Conservation (phyloP, 1,284 basidiomycete species). For the Ceratobasidium sp. region DNA sequence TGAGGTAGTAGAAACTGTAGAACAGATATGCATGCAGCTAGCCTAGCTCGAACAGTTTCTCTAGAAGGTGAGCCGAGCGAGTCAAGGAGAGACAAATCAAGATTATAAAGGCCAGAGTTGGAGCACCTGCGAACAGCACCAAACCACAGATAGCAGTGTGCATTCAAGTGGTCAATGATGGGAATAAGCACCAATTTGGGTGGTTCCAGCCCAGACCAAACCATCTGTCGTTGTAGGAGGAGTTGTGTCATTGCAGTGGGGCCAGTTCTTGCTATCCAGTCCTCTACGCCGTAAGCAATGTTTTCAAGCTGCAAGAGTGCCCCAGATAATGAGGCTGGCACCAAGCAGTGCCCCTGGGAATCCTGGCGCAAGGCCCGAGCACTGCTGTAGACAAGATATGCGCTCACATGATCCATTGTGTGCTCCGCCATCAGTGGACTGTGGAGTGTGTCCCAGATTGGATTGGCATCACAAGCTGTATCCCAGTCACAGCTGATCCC, state of each 20-base stretch:
- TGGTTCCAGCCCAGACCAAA: neutral
- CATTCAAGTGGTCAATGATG: constrained; percentile 1
- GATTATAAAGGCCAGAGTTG: neutral
- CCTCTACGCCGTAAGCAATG: neutral
- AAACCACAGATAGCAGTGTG: constrained; percentile 19
- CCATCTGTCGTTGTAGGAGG: neutral
- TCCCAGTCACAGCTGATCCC: neutral
- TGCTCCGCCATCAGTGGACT: constrained; percentile 4
- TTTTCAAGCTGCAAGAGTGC: neutral
- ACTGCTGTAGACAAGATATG: neutral
- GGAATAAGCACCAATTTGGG: neutral
- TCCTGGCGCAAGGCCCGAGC: too few species aligned
- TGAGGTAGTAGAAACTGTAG: neutral
- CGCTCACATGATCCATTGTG: neutral
- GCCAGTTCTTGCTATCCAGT: neutral
- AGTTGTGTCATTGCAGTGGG: neutral
- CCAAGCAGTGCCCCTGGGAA: neutral
- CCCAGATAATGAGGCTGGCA: neutral
- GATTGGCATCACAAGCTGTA: neutral
- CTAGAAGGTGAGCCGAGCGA: constrained; percentile 5
- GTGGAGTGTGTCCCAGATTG: neutral
- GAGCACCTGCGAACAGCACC: neutral
- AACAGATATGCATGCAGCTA: neutral
- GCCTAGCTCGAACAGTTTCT: neutral
- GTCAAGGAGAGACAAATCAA: neutral